A percentile compares a stretch with the other conserved stretches of the same genome.
phyloP scores from a whole-genome alignment of 148 eudicot species.

The Rhododendron ovatum region DNA sequence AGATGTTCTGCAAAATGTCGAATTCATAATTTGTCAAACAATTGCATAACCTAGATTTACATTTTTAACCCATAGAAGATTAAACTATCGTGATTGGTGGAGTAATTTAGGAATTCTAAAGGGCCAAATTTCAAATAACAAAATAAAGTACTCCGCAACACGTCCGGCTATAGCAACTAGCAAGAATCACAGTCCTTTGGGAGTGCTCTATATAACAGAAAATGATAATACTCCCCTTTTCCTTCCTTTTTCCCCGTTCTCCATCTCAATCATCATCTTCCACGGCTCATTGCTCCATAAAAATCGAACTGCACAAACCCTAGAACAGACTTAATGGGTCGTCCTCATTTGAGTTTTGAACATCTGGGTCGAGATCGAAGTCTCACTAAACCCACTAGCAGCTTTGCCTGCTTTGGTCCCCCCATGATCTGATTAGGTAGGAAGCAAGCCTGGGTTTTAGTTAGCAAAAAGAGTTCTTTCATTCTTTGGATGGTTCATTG shows the following conservation, averaged over 20 bases:
- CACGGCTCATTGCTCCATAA: not conserved
- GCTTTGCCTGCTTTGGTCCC: not conserved
- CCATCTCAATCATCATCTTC: constrained; percentile 7
- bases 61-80: not conserved
- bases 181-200: not conserved
- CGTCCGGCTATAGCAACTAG: not conserved
- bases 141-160: not conserved
- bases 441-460: constrained; percentile 1
- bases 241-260: not conserved
- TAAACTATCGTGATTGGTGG: not conserved
- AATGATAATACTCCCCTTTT: not conserved
- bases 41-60: not conserved
- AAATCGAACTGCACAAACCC: constrained; percentile 32
- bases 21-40: not conserved
- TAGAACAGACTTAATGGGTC: constrained; percentile 25
- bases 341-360: constrained; percentile 13
- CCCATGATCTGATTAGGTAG: constrained; percentile 11
- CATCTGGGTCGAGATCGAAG: constrained; percentile 37
- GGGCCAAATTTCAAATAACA: not conserved
- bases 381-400: constrained; percentile 2
- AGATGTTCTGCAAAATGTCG: not conserved
- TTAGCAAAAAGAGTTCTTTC: not conserved
- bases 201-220: not conserved
- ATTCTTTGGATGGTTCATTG: not conserved
- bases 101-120: not conserved